Evolutionary conservation across 164 flowering plant species (phyloP).

Genomic region (Macadamia integrifolia): DNA sequence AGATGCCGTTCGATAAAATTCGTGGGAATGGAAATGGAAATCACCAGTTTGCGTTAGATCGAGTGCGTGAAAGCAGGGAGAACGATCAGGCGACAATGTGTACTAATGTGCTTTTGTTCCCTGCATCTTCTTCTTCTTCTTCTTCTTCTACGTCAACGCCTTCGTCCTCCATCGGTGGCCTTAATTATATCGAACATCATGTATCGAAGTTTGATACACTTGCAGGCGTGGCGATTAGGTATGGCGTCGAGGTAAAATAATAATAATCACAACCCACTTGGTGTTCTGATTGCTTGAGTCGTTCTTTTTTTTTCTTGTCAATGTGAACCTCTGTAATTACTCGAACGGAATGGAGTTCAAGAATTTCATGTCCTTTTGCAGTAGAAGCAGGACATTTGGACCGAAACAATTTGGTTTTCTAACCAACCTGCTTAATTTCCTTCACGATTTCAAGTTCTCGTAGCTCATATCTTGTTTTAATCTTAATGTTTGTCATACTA

Average conservation of each 20-base stretch:
- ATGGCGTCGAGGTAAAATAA: constrained; percentile 83
- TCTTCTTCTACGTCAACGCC: neutral
- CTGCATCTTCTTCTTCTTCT: constrained; percentile 1
- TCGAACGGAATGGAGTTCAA: no score
- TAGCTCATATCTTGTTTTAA: no score
- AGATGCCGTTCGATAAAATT: constrained; percentile 17
- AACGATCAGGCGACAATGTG: constrained; percentile 7
- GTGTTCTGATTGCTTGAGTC: no score
- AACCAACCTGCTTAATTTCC: no score
- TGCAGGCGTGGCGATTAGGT: constrained; percentile 90
- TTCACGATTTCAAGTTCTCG: no score
- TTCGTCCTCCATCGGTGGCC: neutral
- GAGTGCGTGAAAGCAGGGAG: neutral
- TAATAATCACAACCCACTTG: neutral
- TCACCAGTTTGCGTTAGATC: constrained; percentile 8
- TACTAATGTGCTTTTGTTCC: constrained; percentile 1
- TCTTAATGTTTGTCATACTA: no score
- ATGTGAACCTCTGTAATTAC: no score
- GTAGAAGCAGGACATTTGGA: no score
- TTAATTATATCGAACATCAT: constrained; percentile 49
- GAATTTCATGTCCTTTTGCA: no score
- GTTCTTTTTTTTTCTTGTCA: no score
- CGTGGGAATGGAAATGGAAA: constrained; percentile 8
- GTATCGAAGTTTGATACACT: constrained; percentile 88
- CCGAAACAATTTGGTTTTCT: no score